These are phyloP conservation scores for Chaetomiaceae sp. DNA, from an alignment of 2,329 filamentous ascomycete genomes.

Conservation along the genomic window DNA sequence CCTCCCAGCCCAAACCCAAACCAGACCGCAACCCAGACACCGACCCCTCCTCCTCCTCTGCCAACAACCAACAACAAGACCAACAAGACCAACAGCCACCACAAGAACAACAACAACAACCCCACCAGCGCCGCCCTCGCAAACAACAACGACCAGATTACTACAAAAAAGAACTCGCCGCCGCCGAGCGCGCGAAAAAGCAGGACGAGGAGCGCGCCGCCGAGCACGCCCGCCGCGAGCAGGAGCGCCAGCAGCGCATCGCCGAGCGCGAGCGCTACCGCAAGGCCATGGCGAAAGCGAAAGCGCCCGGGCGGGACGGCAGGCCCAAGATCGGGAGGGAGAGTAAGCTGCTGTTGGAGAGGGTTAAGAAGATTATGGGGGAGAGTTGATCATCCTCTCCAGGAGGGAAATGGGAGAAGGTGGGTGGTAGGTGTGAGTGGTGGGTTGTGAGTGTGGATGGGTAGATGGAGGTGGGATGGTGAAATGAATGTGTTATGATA, in stretches of 20 bases:
- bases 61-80: conserved; percentile 20
- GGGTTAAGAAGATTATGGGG: conserved; percentile 68
- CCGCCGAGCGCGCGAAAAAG: conserved; percentile 42
- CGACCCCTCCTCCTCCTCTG: not conserved
- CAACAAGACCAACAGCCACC: conserved; percentile 12
- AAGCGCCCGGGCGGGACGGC: conserved; percentile 58
- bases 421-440: not conserved
- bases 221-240: conserved; percentile 46
- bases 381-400: conserved; percentile 25
- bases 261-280: conserved; percentile 63
- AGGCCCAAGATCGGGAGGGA: conserved; percentile 78
- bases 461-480: no score
- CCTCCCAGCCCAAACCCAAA: conserved; percentile 2
- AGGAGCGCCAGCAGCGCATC: conserved; percentile 60
- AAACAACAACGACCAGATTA: conserved; percentile 47
- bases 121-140: conserved; percentile 15
- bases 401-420: not conserved
- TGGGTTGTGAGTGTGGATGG: not conserved
- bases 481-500: no score
- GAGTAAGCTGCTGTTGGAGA: conserved; percentile 71
- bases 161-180: conserved; percentile 60
- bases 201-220: conserved; percentile 40
- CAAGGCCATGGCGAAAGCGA: conserved; percentile 68
- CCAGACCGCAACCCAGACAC: conserved; percentile 4
- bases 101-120: conserved; percentile 17